Percentiles rank a stretch among this genome's conserved stretches.
Conservation (phyloP, 768 basidiomycete genomes). For the Phaeolepiota aurea region DNA sequence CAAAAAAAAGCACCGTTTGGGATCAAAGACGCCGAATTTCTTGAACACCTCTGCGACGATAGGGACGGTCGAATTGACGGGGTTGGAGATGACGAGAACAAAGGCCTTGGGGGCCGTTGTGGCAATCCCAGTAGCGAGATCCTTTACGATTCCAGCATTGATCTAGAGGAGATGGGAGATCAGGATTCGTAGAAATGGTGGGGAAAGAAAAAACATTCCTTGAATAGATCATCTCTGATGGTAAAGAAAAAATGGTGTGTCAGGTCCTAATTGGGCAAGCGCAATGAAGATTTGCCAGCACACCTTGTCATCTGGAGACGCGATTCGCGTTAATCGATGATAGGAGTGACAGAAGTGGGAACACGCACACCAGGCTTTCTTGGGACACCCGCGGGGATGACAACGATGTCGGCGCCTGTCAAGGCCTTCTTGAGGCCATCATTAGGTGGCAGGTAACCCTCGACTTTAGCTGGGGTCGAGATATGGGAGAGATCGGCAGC, state of each 20-base stretch:
- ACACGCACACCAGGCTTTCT: slow-evolving; percentile 83
- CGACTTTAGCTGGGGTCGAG: slow-evolving; percentile 77
- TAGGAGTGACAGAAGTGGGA: slow-evolving; percentile 5
- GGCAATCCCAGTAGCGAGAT: slow-evolving; percentile 87
- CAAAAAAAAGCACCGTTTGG: slow-evolving; percentile 59
- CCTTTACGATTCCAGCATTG: slow-evolving; percentile 95
- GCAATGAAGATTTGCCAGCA: slow-evolving; percentile 9
- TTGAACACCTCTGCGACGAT: slow-evolving; percentile 95
- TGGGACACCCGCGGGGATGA: slow-evolving; percentile 96
- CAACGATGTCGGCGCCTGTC: slow-evolving; percentile 79
- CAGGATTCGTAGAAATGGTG: slow-evolving; percentile 1
- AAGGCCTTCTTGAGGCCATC: slow-evolving; percentile 80
- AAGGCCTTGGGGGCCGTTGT: slow-evolving; percentile 80
- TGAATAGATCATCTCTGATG: slow-evolving; percentile 88
- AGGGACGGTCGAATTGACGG: slow-evolving; percentile 98
- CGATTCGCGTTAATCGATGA: slow-evolving; percentile 7
- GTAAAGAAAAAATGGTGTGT: slow-evolving; percentile 2
- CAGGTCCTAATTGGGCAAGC: slow-evolving; percentile 7
- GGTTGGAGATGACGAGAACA: slow-evolving; percentile 96
- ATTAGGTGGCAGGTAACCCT: slow-evolving; percentile 72
- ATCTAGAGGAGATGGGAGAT: slow-evolving; percentile 43
- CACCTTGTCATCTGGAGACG: slow-evolving; percentile 45
- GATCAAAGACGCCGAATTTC: slow-evolving; percentile 84
- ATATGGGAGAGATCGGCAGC: slow-evolving; percentile 94
- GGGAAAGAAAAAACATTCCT: slow-evolving; percentile 39